A percentile compares a stretch with the other conserved stretches of the same genome.
phyloP scores from a whole-genome alignment of 768 basidiomycete species.

The Pisolithus sp. region DNA sequence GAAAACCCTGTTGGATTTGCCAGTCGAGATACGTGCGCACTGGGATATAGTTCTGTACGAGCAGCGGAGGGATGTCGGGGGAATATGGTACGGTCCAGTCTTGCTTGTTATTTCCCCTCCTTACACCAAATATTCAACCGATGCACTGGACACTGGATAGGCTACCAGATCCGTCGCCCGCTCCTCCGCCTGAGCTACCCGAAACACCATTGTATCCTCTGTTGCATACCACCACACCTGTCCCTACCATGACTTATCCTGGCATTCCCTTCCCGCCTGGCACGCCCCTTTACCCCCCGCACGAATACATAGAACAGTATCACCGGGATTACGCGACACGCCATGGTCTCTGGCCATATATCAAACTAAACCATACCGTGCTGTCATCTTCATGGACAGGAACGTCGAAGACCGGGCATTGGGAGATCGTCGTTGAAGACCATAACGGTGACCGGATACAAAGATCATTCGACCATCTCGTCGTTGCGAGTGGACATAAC shows the following conservation, averaged over 20 bases:
- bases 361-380: conserved; percentile 40
- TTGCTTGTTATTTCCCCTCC: too few species aligned
- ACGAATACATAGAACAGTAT: conserved; percentile 41
- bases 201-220: conserved; percentile 50
- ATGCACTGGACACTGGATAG: conserved; percentile 9
- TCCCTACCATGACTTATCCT: conserved; percentile 55
- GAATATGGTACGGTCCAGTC: conserved; percentile 40
- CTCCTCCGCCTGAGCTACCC: conserved; percentile 41
- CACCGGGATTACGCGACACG: conserved; percentile 37
- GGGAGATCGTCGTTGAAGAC: conserved; percentile 36
- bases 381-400: conserved; percentile 40
- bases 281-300: conserved; percentile 45
- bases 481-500: conserved; percentile 52
- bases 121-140: not conserved
- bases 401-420: conserved; percentile 30
- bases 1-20: conserved; percentile 44
- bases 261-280: conserved; percentile 44
- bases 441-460: conserved; percentile 14
- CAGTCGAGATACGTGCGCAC: conserved; percentile 27
- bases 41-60: conserved; percentile 53
- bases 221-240: conserved; percentile 49
- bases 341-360: conserved; percentile 33
- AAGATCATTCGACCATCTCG: conserved; percentile 44
- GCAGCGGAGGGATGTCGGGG: conserved; percentile 46
- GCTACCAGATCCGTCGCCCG: conserved; percentile 28